Percentiles rank a stretch among this genome's conserved stretches.
phyloP scores from a whole-genome alignment of 192 early-diverging fungal species.

The Geranomyces michiganensis region DNA sequence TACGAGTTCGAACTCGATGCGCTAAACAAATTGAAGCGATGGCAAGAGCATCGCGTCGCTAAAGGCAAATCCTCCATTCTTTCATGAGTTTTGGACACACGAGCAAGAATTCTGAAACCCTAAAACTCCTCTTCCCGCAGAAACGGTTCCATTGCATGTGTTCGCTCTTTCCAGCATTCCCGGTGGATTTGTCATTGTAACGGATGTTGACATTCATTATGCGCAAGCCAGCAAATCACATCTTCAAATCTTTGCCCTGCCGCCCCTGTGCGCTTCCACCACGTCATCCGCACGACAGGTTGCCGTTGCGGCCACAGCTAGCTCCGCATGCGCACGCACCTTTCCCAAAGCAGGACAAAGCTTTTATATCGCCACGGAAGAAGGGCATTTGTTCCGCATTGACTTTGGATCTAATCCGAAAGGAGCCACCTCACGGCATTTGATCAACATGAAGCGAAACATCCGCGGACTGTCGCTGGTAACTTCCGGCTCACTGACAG shows the following conservation, averaged over 20 bases:
- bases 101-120: too few species aligned
- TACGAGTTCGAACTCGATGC: slow-evolving; percentile 5
- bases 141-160: slow-evolving; percentile 18
- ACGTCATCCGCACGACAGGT: not conserved
- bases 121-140: not conserved
- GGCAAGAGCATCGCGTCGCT: slow-evolving; percentile 8
- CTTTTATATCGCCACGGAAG: slow-evolving; percentile 36
- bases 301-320: slow-evolving; percentile 8
- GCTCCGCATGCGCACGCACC: not conserved
- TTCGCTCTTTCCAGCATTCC: slow-evolving; percentile 16
- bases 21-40: not conserved
- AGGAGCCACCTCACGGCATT: not conserved
- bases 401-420: slow-evolving; percentile 1
- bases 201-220: slow-evolving; percentile 11
- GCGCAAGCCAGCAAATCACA: not conserved
- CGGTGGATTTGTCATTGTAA: slow-evolving; percentile 20
- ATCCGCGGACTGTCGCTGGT: slow-evolving; percentile 5
- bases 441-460: not conserved
- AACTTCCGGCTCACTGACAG: not conserved
- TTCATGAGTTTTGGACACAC: too few species aligned
- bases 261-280: not conserved
- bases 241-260: not conserved
- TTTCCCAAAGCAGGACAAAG: not conserved
- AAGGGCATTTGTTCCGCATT: slow-evolving; percentile 29
- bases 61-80: slow-evolving; percentile 18